phyloP scores from a whole-genome alignment of 2,329 filamentous ascomycete genomes.

The Macrophomina phaseolina region DNA sequence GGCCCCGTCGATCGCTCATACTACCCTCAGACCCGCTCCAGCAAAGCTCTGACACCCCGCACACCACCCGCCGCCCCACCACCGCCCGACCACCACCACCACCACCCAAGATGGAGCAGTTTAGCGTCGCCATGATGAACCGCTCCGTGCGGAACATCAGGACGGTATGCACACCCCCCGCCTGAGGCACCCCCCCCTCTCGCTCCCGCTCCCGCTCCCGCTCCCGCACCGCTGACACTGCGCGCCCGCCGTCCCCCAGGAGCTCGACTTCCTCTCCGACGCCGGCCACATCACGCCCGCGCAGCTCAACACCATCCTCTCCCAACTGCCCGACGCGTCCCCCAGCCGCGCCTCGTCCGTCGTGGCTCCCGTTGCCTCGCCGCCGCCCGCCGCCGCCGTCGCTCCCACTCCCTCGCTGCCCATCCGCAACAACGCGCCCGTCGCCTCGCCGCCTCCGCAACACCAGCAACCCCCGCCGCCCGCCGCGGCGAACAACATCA shows the following conservation, averaged over 20 bases:
- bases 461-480: constrained; percentile 32
- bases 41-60: constrained; percentile 7
- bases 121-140: constrained; percentile 70
- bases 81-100: neutral
- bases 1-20: neutral
- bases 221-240: neutral
- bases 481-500: neutral
- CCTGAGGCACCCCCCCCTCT: no score
- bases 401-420: constrained; percentile 41
- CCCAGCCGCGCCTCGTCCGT: constrained; percentile 48
- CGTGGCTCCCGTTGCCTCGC: constrained; percentile 28
- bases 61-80: neutral
- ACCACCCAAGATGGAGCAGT: constrained; percentile 43
- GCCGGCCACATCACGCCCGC: constrained; percentile 76
- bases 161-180: constrained; percentile 63
- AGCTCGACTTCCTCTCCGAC: constrained; percentile 88
- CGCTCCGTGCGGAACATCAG: constrained; percentile 87
- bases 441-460: constrained; percentile 36
- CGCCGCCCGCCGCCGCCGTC: constrained; percentile 33
- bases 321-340: constrained; percentile 75
- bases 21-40: neutral
- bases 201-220: no score
- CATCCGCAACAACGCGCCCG: constrained; percentile 34
- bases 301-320: constrained; percentile 75
- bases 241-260: constrained; percentile 58